Conservation (phyloP, 2,329 filamentous ascomycete species). For the Stachybotrys chartarum region DNA sequence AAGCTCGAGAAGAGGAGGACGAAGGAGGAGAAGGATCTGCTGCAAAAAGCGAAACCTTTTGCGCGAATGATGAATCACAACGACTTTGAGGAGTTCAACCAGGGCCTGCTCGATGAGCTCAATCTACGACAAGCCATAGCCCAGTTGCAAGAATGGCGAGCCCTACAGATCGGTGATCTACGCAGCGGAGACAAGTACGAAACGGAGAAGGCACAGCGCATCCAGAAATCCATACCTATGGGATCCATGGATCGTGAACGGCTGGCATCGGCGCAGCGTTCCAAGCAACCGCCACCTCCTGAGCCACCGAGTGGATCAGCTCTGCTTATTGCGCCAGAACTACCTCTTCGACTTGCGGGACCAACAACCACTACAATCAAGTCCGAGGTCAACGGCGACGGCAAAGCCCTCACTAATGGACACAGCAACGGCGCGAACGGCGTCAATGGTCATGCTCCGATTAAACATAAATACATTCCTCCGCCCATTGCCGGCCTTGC, state of each 20-base stretch:
- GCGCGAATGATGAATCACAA: constrained; percentile 92
- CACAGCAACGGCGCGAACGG: constrained; percentile 39
- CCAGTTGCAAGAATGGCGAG: constrained; percentile 91
- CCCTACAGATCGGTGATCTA: constrained; percentile 75
- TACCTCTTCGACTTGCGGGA: constrained; percentile 48
- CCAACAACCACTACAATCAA: background rate
- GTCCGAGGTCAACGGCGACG: constrained; percentile 38
- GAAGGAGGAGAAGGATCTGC: constrained; percentile 85
- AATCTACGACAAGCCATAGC: constrained; percentile 83
- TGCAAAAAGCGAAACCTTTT: constrained; percentile 93
- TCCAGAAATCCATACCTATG: constrained; percentile 63
- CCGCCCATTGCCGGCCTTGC: constrained; percentile 54
- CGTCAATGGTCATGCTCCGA: constrained; percentile 27
- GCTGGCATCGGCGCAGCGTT: constrained; percentile 64
- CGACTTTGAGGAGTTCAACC: constrained; percentile 81
- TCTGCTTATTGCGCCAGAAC: constrained; percentile 69
- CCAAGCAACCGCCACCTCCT: constrained; percentile 56
- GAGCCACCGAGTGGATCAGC: constrained; percentile 71
- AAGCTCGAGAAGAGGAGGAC: constrained; percentile 89
- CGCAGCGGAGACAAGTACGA: constrained; percentile 89
- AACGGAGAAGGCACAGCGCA: constrained; percentile 71
- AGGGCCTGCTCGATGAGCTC: constrained; percentile 82
- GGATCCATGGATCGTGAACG: constrained; percentile 78
- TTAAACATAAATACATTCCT: constrained; percentile 43
- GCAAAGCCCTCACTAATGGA: constrained; percentile 48